These are phyloP conservation scores for Boletus sp. DNA, from an alignment of 768 basidiomycete species.

Conservation along the genomic window DNA sequence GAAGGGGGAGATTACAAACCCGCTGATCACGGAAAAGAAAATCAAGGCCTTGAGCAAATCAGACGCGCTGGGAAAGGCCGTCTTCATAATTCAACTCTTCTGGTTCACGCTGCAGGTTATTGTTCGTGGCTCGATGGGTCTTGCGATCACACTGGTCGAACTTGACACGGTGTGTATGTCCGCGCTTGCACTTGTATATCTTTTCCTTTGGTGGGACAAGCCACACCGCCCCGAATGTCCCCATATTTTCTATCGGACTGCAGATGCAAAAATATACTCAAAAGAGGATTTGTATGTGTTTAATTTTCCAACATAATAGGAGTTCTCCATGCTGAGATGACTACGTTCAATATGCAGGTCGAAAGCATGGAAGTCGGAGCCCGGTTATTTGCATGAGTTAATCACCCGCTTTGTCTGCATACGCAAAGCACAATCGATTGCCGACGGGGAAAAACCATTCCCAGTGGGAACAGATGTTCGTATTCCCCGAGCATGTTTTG, in stretches of 20 bases:
- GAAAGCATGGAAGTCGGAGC: background rate
- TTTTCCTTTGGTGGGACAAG: slow-evolving; percentile 4
- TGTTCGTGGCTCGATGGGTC: background rate
- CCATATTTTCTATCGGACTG: background rate
- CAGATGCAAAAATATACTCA: background rate
- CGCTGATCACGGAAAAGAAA: background rate
- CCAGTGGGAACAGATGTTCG: background rate
- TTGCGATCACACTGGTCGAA: slow-evolving; percentile 1
- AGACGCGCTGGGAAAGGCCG: background rate
- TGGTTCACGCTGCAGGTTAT: background rate
- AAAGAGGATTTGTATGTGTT: background rate
- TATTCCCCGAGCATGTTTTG: too few relatives aligned
- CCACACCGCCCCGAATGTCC: background rate
- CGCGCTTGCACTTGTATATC: background rate
- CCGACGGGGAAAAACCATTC: background rate
- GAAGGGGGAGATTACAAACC: background rate
- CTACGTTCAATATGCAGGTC: background rate
- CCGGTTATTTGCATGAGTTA: background rate
- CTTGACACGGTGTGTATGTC: slow-evolving; percentile 2
- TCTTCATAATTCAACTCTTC: background rate
- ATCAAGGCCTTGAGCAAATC: background rate
- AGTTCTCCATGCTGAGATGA: background rate
- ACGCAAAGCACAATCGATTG: background rate
- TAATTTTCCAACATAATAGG: too few relatives aligned
- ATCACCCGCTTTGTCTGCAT: background rate